Percentiles rank a stretch among this genome's conserved stretches.
These are phyloP conservation scores for Hordeum pubiflorum DNA, from an alignment of 202 grass and related monocot species.

Conservation along the genomic window DNA sequence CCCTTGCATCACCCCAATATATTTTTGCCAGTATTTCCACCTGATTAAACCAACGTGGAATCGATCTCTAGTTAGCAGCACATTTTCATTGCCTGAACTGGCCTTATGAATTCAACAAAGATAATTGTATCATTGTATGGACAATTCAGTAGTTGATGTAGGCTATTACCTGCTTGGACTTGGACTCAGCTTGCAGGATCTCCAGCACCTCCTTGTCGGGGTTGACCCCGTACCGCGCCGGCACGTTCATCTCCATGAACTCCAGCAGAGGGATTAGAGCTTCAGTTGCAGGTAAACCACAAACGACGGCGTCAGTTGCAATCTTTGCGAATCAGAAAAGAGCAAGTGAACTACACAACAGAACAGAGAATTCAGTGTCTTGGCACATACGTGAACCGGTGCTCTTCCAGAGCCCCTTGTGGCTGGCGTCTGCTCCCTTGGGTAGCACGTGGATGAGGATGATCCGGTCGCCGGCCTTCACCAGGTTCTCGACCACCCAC, in stretches of 20 bases:
- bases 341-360: neutral
- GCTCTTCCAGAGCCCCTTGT: conserved; percentile 72
- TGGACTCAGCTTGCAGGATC: conserved; percentile 53
- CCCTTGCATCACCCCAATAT: conserved; percentile 87
- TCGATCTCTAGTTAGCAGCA: neutral
- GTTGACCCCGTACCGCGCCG: conserved; percentile 46
- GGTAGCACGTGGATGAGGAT: conserved; percentile 64
- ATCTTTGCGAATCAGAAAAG: neutral
- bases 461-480: conserved; percentile 38
- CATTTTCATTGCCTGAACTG: neutral
- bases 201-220: conserved; percentile 59
- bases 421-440: conserved; percentile 39
- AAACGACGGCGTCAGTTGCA: conserved; percentile 9
- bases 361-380: neutral
- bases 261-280: conserved; percentile 79
- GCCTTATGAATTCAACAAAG: neutral
- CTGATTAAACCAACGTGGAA: conserved; percentile 29
- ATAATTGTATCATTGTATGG: neutral
- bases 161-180: conserved; percentile 48
- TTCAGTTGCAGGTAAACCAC: neutral
- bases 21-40: conserved; percentile 74
- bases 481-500: conserved; percentile 55
- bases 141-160: neutral
- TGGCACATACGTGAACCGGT: conserved; percentile 44
- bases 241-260: conserved; percentile 71